phyloP scores from a whole-genome alignment of 768 basidiomycete species.

The Rhodotorula paludigena region DNA sequence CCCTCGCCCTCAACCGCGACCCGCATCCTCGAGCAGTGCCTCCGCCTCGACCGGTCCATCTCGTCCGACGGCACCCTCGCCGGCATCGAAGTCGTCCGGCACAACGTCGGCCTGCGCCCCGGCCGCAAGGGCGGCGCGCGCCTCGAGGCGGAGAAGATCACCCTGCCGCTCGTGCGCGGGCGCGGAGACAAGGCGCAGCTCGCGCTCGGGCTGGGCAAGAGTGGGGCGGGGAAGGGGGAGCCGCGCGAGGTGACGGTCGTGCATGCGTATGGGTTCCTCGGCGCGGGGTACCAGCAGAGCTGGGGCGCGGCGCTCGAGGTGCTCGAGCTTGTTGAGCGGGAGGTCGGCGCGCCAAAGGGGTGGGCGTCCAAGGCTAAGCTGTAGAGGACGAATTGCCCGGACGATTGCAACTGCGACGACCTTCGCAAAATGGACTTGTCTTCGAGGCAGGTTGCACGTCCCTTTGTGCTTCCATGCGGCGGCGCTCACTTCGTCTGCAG shows the following conservation, averaged over 20 bases:
- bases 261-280: conserved; percentile 34
- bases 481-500: too few relatives aligned
- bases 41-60: conserved; percentile 49
- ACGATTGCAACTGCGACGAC: neutral
- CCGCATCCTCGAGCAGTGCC: conserved; percentile 54
- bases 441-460: too few relatives aligned
- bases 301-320: conserved; percentile 35
- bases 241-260: conserved; percentile 11
- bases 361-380: neutral
- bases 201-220: neutral
- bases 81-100: conserved; percentile 53
- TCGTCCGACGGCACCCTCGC: conserved; percentile 36
- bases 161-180: conserved; percentile 34
- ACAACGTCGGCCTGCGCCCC: conserved; percentile 61
- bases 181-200: neutral
- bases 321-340: conserved; percentile 10
- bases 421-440: too few relatives aligned
- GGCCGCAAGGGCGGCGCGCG: conserved; percentile 57
- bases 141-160: conserved; percentile 54
- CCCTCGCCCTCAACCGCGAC: conserved; percentile 50
- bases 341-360: neutral
- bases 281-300: conserved; percentile 35
- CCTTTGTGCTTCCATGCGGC: too few relatives aligned
- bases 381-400: neutral
- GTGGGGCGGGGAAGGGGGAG: neutral